phyloP scores from a whole-genome alignment of 495 filamentous ascomycete genomes.

The Penicillium salamii region DNA sequence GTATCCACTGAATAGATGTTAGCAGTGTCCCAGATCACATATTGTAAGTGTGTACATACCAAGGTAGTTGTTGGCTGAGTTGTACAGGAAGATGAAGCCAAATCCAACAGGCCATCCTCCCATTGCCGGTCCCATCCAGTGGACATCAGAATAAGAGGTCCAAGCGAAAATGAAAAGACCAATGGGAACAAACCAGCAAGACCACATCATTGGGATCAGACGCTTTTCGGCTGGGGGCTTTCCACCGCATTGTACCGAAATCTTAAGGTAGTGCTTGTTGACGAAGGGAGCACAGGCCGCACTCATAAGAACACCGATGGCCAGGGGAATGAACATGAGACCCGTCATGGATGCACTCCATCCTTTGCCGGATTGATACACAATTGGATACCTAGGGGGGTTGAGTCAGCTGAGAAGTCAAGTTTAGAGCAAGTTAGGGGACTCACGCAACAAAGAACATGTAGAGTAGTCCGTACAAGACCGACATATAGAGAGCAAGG shows the following conservation, averaged over 20 bases:
- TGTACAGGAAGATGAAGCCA: constrained; percentile 85
- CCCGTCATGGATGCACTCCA: constrained; percentile 70
- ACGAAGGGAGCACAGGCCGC: constrained; percentile 66
- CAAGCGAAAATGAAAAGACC: constrained; percentile 84
- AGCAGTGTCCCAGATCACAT: background rate
- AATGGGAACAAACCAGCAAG: constrained; percentile 75
- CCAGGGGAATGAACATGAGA: constrained; percentile 77
- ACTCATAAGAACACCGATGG: constrained; percentile 62
- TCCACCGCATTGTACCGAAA: constrained; percentile 57
- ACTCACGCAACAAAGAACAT: constrained; percentile 73
- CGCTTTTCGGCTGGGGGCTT: constrained; percentile 72
- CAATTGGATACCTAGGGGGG: constrained; percentile 69
- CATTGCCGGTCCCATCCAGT: constrained; percentile 69
- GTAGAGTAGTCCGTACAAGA: constrained; percentile 75
- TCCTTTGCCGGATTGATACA: constrained; percentile 73
- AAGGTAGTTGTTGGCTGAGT: constrained; percentile 78
- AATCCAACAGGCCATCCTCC: constrained; percentile 78
- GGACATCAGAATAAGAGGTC: constrained; percentile 64
- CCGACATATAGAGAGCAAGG: constrained; percentile 74
- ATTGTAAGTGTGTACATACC: constrained; percentile 27
- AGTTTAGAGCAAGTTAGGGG: background rate
- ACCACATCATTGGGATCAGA: constrained; percentile 81
- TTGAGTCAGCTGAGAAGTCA: too few relatives aligned
- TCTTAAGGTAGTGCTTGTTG: constrained; percentile 72
- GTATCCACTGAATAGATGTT: constrained; percentile 57